A percentile compares a stretch with the other conserved stretches of the same genome.
Evolutionary conservation across 2,329 filamentous ascomycete genomes (phyloP).

Genomic region (Byssochlamys sp.): DNA sequence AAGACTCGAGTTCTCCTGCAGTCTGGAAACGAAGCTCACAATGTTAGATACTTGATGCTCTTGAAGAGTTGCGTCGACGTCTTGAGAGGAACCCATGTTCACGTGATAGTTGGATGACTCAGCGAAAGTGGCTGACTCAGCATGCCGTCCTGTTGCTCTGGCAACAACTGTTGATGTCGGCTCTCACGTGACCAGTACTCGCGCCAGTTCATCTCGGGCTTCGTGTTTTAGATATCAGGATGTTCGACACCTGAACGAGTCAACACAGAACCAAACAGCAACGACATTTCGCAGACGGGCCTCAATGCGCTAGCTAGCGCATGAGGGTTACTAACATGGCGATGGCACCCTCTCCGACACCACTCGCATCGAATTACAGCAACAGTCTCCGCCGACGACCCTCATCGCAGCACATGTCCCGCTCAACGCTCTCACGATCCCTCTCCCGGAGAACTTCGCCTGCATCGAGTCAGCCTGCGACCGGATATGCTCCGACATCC

Average conservation of each 20-base stretch:
- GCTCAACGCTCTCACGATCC: constrained; percentile 26
- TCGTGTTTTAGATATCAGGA: not conserved
- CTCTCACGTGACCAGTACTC: constrained; percentile 5
- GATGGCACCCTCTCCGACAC: constrained; percentile 27
- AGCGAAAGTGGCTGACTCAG: not conserved
- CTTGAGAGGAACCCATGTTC: not conserved
- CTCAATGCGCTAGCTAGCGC: constrained; percentile 8
- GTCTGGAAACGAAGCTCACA: not conserved
- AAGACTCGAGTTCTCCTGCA: not conserved
- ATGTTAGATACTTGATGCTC: not conserved
- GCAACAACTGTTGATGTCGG: constrained; percentile 6
- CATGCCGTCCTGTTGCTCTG: constrained; percentile 5
- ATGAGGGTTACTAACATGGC: constrained; percentile 13
- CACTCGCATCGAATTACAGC: constrained; percentile 26
- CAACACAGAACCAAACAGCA: not conserved
- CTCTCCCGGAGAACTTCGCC: constrained; percentile 25
- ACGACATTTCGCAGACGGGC: not conserved
- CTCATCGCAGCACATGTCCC: constrained; percentile 28
- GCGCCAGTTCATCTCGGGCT: not conserved
- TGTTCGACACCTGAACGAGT: not conserved
- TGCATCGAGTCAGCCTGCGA: constrained; percentile 12
- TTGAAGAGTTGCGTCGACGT: not conserved
- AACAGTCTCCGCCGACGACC: constrained; percentile 26
- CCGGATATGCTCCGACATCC: constrained; percentile 12
- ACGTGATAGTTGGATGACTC: not conserved